phyloP scores from a whole-genome alignment of 1,139 yeast genomes.

The Diutina rugosa region DNA sequence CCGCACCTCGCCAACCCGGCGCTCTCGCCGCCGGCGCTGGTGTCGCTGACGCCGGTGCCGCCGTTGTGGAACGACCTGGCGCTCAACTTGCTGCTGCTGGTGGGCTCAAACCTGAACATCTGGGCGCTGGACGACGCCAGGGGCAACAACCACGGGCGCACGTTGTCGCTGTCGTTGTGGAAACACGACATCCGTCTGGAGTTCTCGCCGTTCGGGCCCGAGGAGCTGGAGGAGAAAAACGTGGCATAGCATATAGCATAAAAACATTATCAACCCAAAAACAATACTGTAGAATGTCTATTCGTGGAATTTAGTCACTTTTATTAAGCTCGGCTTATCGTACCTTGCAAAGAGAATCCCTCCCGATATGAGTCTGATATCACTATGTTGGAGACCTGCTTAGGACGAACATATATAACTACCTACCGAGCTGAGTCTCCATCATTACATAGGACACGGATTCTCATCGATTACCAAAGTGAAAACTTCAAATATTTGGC shows the following conservation, averaged over 20 bases:
- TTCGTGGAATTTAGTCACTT: no score
- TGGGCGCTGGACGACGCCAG: neutral
- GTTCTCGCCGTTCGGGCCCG: neutral
- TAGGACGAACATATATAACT: no score
- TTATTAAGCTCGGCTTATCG: no score
- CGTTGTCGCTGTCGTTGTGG: neutral
- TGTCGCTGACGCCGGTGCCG: neutral
- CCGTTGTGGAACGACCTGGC: neutral
- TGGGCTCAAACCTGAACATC: neutral
- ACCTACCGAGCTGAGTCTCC: no score
- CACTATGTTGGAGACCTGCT: no score
- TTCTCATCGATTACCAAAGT: no score
- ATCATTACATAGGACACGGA: no score
- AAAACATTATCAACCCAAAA: neutral
- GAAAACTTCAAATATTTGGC: no score
- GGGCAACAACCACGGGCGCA: neutral
- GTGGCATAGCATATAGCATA: neutral
- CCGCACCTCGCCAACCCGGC: neutral
- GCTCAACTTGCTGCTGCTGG: neutral
- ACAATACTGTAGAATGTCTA: neutral
- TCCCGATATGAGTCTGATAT: no score
- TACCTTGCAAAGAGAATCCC: no score
- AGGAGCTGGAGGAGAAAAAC: neutral
- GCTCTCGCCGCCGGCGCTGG: constrained; percentile 1
- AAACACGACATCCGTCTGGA: constrained; percentile 1